phyloP scores from a whole-genome alignment of 2,329 filamentous ascomycete genomes.

The Pleomassaria siparia region DNA sequence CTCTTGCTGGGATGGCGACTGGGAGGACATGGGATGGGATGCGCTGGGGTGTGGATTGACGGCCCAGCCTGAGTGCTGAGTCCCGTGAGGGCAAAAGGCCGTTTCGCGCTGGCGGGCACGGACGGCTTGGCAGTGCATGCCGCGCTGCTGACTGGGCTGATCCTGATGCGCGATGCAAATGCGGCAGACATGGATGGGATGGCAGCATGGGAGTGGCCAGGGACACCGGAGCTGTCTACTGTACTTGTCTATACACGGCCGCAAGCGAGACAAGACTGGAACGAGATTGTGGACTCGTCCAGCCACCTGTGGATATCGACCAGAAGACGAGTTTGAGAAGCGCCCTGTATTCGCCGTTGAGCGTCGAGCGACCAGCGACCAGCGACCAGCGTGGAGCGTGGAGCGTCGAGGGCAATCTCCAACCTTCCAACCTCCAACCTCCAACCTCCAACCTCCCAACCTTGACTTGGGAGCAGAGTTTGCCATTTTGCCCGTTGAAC shows the following conservation, averaged over 20 bases:
- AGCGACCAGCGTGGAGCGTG: background rate
- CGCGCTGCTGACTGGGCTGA: slow-evolving; percentile 40
- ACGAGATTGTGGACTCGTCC: slow-evolving; percentile 22
- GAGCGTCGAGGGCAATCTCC: background rate
- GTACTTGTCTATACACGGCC: slow-evolving; percentile 10
- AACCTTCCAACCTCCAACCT: too few relatives aligned
- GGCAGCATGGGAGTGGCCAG: slow-evolving; percentile 12
- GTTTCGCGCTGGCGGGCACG: slow-evolving; percentile 28
- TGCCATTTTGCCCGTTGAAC: background rate
- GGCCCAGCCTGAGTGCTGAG: slow-evolving; percentile 29
- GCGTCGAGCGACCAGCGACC: too few relatives aligned
- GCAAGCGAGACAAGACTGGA: slow-evolving; percentile 31
- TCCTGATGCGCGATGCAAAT: slow-evolving; percentile 30
- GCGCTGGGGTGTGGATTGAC: slow-evolving; percentile 13
- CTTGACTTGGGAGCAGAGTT: too few relatives aligned
- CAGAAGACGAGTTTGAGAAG: too few relatives aligned
- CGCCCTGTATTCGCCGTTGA: too few relatives aligned
- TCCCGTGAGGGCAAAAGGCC: slow-evolving; percentile 21
- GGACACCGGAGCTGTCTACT: slow-evolving; percentile 13
- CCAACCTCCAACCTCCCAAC: too few relatives aligned
- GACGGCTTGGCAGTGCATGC: slow-evolving; percentile 18
- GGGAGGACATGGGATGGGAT: slow-evolving; percentile 17
- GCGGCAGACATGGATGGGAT: slow-evolving; percentile 21
- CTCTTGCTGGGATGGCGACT: too few relatives aligned
- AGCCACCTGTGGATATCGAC: slow-evolving; percentile 38